Conservation (phyloP, 2,329 filamentous ascomycete genomes). For the Neurospora sp. region DNA sequence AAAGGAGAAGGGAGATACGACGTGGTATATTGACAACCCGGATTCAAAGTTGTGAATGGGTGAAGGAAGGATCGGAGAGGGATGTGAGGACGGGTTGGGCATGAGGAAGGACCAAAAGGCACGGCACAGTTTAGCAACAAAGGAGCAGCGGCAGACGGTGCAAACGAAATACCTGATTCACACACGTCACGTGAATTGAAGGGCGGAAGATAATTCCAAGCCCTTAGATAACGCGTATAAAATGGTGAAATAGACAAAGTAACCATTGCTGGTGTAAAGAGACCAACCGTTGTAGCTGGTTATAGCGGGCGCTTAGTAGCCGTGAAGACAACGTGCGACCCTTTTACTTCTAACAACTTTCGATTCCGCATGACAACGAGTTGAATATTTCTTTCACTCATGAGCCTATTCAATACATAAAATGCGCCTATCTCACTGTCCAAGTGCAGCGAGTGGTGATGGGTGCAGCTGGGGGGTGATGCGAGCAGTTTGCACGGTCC, state of each 20-base stretch:
- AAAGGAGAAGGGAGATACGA: slow-evolving; percentile 30
- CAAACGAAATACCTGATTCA: not conserved
- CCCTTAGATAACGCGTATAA: not conserved
- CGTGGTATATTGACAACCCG: slow-evolving; percentile 32
- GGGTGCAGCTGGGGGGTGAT: not conserved
- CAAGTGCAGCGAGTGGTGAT: not conserved
- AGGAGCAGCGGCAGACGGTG: not conserved
- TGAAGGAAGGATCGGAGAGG: not conserved
- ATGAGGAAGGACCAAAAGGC: not conserved
- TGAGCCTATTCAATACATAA: not conserved
- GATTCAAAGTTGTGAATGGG: slow-evolving; percentile 2
- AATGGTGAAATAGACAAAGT: not conserved
- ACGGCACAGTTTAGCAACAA: not conserved
- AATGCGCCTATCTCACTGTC: not conserved
- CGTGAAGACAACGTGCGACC: not conserved
- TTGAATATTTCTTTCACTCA: not conserved
- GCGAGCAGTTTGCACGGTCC: not conserved
- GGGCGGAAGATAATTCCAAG: not conserved
- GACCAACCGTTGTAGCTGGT: not conserved
- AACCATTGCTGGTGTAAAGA: not conserved
- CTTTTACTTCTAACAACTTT: not conserved
- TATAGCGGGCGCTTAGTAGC: not conserved
- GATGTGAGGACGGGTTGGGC: not conserved
- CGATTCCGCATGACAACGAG: not conserved
- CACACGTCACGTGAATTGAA: not conserved